Base-by-base conservation (phyloP, 805 yeast species). In the Trichomonascus vanleenenianus region DNA sequence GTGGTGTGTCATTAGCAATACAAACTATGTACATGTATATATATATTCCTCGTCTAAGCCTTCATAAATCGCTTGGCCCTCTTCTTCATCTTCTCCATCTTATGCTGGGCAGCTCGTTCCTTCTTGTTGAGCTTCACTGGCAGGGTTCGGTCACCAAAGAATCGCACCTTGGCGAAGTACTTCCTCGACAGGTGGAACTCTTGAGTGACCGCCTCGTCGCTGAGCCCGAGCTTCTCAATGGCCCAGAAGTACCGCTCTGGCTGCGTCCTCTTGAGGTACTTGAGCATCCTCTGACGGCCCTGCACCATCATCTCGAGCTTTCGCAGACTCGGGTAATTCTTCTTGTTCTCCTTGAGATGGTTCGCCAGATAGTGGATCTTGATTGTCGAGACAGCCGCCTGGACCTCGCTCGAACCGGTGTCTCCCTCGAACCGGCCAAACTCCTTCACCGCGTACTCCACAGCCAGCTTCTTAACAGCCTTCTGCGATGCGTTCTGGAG, bases 391-490 rank as follows among this genome's bases (percentile, higher is more conserved):
- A 85, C 75, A 2, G 97, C 97, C 2, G 97, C 96, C 65, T 89
- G 97, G 20, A 89, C 96, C 66, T 91, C 97, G 44, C 95, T 79
- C 1, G 96, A 85, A 2, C 95, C 97, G 1, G 96, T 85, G 62
- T 93, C 97, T 44, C 95, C 96, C 39, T 81, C 87, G 52, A 75
- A 73, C 57, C 95, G 74, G 55, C 78, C 80, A 64, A 91, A 89
- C 66, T 91, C 97, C 55, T 75, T 67, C 42, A 78, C 72, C 1
- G 97, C 96, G 39, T 83, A 62, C 39, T 66, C 66, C 2, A 78
- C 69, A 25, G 86, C 83, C 53, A 76, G 61, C 52, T 77, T 76
- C 56, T 73, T 69, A 47, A 71, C 70, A 51, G 85, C 88, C 15
- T 65, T 60, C 43, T 73, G 73, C 53, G 73, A 72, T 20, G 93